phyloP scores from a whole-genome alignment of 768 basidiomycete genomes.

The Strobilomyces dryophilus region DNA sequence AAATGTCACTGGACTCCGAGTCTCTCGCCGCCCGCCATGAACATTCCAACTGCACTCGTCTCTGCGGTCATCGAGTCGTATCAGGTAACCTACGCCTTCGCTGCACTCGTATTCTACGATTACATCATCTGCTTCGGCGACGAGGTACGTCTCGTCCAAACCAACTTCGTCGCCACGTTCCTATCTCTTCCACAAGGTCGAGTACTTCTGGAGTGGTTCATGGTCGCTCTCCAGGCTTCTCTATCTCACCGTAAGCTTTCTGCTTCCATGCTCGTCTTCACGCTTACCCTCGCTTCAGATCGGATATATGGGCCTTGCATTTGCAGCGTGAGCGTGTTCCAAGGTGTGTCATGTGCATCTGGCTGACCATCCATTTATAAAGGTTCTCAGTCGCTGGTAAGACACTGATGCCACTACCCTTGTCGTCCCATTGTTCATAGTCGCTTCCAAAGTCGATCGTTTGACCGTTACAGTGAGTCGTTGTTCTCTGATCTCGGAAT shows the following conservation, averaged over 20 bases:
- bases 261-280: background rate
- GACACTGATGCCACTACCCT: background rate
- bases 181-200: background rate
- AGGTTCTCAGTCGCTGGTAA: slow-evolving; percentile 1
- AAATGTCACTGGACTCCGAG: background rate
- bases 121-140: slow-evolving; percentile 2
- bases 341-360: background rate
- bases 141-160: background rate
- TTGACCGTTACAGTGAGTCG: background rate
- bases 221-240: slow-evolving; percentile 8
- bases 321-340: background rate
- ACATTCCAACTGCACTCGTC: background rate
- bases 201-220: slow-evolving; percentile 1
- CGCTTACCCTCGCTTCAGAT: background rate
- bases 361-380: background rate
- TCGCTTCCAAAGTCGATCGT: background rate
- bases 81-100: background rate
- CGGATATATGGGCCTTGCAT: slow-evolving; percentile 4
- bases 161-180: background rate
- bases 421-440: background rate
- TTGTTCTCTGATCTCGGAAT: background rate
- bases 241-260: slow-evolving; percentile 1
- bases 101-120: slow-evolving; percentile 4
- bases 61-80: background rate
- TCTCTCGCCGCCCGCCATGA: background rate